Evolutionary conservation across 331 rosid species (phyloP).

Genomic region (Dryas integrifolia): DNA sequence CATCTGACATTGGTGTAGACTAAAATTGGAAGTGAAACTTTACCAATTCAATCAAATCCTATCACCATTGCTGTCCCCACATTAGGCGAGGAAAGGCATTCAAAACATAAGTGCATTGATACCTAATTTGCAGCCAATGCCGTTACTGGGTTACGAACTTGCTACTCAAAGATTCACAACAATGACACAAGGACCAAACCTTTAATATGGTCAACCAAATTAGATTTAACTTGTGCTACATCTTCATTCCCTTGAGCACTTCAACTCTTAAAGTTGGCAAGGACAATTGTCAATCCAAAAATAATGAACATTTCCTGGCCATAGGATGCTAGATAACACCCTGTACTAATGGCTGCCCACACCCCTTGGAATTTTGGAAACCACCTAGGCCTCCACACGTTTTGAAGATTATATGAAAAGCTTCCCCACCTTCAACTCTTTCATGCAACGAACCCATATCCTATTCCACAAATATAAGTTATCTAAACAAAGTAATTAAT

Average conservation of each 20-base stretch:
- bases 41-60: not conserved
- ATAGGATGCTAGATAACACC: too few species aligned
- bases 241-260: not conserved
- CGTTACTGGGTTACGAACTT: too few species aligned
- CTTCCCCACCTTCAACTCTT: too few species aligned
- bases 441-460: too few species aligned
- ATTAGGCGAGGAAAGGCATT: conserved; percentile 3
- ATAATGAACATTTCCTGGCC: not conserved
- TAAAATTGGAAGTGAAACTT: not conserved
- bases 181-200: too few species aligned
- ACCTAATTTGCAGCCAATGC: not conserved
- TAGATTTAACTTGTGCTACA: not conserved
- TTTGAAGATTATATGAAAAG: too few species aligned
- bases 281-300: not conserved
- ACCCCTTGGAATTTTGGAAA: not conserved
- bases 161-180: too few species aligned
- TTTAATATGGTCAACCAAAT: not conserved
- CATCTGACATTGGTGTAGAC: not conserved
- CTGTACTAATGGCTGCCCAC: too few species aligned
- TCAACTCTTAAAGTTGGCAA: not conserved
- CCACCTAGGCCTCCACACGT: too few species aligned
- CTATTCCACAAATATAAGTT: too few species aligned
- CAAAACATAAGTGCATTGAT: not conserved
- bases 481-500: not conserved
- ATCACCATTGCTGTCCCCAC: not conserved